phyloP scores from a whole-genome alignment of 768 basidiomycete species.

The Candolleomyces aberdarensis region DNA sequence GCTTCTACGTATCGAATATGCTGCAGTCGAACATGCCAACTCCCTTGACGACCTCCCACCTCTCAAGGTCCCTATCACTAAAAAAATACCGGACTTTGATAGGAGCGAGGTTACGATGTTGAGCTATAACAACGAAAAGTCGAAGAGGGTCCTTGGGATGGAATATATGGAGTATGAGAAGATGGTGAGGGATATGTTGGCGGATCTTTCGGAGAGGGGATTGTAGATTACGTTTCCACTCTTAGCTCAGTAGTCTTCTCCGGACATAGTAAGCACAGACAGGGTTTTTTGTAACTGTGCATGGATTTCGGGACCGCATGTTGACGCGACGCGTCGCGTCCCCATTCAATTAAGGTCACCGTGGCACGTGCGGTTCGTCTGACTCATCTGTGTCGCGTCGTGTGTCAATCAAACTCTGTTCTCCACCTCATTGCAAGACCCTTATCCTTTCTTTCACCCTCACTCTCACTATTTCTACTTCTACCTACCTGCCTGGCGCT shows the following conservation, averaged over 20 bases:
- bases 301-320: no score
- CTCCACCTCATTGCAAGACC: no score
- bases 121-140: background rate
- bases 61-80: background rate
- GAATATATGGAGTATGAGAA: background rate
- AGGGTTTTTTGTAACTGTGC: no score
- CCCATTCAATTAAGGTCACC: no score
- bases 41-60: background rate
- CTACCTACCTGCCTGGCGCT: no score
- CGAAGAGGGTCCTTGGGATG: background rate
- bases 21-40: background rate
- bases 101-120: background rate
- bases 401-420: no score
- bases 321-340: no score
- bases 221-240: background rate
- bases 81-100: background rate
- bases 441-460: no score
- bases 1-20: background rate
- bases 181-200: constrained; percentile 5
- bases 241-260: background rate
- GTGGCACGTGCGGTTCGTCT: no score
- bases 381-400: no score
- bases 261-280: no score
- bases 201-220: constrained; percentile 3
- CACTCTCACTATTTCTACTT: no score